Percentiles rank a stretch among this genome's conserved stretches.
phyloP scores from a whole-genome alignment of 441 rosid genomes.

The Corymbia calophylla region DNA sequence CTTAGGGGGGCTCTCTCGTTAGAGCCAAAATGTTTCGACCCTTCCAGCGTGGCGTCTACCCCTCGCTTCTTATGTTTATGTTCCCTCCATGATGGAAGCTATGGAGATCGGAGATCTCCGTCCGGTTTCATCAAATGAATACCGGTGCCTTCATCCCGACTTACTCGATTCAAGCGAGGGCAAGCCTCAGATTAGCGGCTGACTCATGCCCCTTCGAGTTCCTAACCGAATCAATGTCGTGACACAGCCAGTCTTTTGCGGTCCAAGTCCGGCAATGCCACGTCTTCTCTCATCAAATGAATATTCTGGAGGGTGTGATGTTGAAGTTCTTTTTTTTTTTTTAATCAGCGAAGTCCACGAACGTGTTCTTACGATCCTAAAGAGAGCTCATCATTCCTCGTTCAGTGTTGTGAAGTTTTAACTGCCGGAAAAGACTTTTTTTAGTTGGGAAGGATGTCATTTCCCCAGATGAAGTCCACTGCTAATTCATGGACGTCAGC shows the following conservation, averaged over 20 bases:
- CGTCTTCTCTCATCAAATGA: not conserved
- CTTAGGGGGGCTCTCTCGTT: no score
- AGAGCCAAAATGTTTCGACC: no score
- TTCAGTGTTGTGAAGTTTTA: no score
- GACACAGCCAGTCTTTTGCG: not conserved
- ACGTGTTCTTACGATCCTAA: not conserved
- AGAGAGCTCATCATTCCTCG: not conserved
- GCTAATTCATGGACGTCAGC: not conserved
- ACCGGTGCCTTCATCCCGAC: not conserved
- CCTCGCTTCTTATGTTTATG: not conserved
- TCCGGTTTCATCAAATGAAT: not conserved
- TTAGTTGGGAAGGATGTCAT: no score
- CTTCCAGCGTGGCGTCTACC: not conserved
- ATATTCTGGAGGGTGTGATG: not conserved
- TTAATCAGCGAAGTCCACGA: not conserved
- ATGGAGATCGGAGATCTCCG: not conserved
- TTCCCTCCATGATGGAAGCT: not conserved
- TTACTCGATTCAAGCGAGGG: not conserved
- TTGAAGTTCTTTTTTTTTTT: not conserved
- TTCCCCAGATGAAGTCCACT: accelerated
- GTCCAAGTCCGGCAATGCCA: not conserved
- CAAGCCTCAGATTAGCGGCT: no score
- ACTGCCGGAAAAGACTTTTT: no score
- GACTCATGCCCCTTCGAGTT: not conserved
- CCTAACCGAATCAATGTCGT: not conserved